Evolutionary conservation across 2,329 filamentous ascomycete species (phyloP).

Genomic region (Daldinia eschscholtzii): DNA sequence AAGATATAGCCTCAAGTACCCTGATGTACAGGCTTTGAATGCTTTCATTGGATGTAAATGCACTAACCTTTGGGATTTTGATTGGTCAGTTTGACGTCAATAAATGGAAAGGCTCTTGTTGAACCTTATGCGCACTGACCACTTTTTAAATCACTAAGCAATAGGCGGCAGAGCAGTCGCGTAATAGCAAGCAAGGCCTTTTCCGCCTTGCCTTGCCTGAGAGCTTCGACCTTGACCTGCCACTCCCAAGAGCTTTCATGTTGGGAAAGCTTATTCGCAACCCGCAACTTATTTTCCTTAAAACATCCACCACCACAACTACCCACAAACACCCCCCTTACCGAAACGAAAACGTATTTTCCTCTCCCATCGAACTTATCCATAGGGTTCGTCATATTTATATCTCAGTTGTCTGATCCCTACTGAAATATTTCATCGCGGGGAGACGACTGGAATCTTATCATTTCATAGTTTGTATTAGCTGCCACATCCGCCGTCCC

Average conservation of each 20-base stretch:
- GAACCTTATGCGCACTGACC: conserved; percentile 39
- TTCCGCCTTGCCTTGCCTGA: conserved; percentile 41
- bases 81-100: conserved; percentile 33
- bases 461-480: conserved; percentile 29
- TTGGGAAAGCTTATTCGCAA: conserved; percentile 26
- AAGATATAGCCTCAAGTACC: conserved; percentile 36
- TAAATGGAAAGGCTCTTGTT: conserved; percentile 33
- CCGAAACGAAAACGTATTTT: conserved; percentile 13
- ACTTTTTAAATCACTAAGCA: conserved; percentile 39
- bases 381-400: conserved; percentile 9
- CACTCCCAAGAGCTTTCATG: conserved; percentile 32
- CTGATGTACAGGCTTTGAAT: neutral
- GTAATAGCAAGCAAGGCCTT: conserved; percentile 43
- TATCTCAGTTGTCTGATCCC: conserved; percentile 16
- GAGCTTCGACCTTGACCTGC: conserved; percentile 35
- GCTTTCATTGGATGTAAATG: conserved; percentile 27
- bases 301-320: conserved; percentile 3
- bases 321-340: neutral
- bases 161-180: conserved; percentile 52
- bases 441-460: conserved; percentile 43
- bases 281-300: neutral
- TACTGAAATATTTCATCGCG: conserved; percentile 14
- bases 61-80: conserved; percentile 1
- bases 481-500: conserved; percentile 40
- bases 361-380: neutral